Conservation (phyloP, 2,329 filamentous ascomycete species). For the Mycosphaerella sp. region DNA sequence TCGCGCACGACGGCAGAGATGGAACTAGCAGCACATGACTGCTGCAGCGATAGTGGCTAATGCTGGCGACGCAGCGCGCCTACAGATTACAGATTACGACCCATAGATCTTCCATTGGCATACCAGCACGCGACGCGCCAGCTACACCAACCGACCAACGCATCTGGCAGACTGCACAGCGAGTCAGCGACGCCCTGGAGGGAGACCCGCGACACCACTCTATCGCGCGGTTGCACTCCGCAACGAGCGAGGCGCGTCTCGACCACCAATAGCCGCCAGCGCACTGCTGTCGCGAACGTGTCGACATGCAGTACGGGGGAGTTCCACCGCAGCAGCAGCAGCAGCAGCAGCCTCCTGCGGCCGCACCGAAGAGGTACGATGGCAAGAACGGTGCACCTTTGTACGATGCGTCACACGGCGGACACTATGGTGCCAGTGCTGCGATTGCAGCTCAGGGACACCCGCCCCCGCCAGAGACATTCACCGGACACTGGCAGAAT, state of each 20-base stretch:
- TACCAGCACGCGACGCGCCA: constrained; percentile 8
- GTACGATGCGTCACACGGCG: constrained; percentile 43
- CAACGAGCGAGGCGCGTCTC: constrained; percentile 6
- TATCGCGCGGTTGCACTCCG: constrained; percentile 5
- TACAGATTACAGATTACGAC: constrained; percentile 2
- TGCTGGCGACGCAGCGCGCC: constrained; percentile 1
- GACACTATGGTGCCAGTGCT: constrained; percentile 45
- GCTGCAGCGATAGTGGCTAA: constrained; percentile 4
- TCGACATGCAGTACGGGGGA: constrained; percentile 30
- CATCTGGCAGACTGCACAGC: not conserved
- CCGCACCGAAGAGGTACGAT: constrained; percentile 43
- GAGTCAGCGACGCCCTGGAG: not conserved
- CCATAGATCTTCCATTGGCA: not conserved
- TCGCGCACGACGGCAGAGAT: not conserved
- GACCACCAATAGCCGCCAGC: constrained; percentile 8
- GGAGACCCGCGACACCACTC: constrained; percentile 4
- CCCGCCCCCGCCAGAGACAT: constrained; percentile 81
- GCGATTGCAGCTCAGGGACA: constrained; percentile 82
- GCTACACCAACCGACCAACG: constrained; percentile 1
- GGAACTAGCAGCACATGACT: not conserved
- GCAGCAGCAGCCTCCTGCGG: constrained; percentile 30
- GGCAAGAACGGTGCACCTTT: constrained; percentile 45
- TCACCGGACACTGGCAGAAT: constrained; percentile 93
- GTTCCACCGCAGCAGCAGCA: constrained; percentile 26
- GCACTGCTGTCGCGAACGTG: constrained; percentile 12